Evolutionary conservation across 139 green algal species (phyloP), one percentile per base, ranked within the genome.

Genomic region (Penium margaritaceum): DNA sequence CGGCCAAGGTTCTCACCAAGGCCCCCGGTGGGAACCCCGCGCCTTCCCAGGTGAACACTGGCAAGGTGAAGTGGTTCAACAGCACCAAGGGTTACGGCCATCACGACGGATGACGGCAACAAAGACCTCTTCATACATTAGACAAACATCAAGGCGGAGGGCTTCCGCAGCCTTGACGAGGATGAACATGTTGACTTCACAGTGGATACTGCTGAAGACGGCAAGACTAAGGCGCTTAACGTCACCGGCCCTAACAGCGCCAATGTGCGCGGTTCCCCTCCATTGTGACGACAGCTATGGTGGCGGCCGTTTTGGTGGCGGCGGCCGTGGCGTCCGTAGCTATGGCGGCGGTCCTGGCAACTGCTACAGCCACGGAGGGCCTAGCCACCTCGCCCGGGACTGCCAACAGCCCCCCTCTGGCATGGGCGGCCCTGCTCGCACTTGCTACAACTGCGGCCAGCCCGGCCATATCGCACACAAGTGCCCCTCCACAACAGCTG

Each of bases 91-190:
- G 90, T 55, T 95, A 90, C 66, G 90, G 90, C 21, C 74, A 93
- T 97, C 58, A 95, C 86, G 32, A 86, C 90, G 12, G 86, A 91
- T 29, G 90, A 85, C 3, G 88, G 81, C 0, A 84, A 85, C 1
- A 88, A 94, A 51, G 91, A 97, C 61, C 82, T 97, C 32, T 97
- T 97, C 46, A 91, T 96, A 7, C 92, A 97, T 70, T 92, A 97
- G 87, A 95, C 83, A 39, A 95, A 88, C 74, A 96, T 97, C 70
- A 78, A 92, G 35, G 84, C 86, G 0, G 88, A 94, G 46, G 92
- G 92, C 70, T 97, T 95, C 74, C 85, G 92, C n/a, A 93, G 85
- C 83, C 81, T 97, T 3, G 69, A 85, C 1, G 91, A 97, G 76
- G 88, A 85, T 7, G 92, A 97, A 81, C 70, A 76, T 24, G 92